Evolutionary conservation across 169 alveolate species (phyloP).

Genomic region (Plasmodium cynomolgi): DNA sequence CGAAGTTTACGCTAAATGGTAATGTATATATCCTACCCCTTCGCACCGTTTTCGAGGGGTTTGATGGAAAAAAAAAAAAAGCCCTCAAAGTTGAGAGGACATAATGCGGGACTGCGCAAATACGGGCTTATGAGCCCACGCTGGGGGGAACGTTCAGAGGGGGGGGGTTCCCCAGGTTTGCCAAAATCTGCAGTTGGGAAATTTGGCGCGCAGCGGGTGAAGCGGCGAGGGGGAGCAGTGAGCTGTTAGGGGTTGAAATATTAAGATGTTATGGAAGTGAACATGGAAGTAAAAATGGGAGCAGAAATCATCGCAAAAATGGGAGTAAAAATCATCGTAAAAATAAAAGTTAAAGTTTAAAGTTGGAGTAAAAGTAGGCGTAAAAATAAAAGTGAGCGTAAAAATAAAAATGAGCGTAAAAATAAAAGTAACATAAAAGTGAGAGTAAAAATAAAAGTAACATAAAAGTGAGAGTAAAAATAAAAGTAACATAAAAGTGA

Average conservation of each 20-base stretch:
- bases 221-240: not conserved
- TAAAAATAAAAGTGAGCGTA: not conserved
- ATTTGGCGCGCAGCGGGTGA: not conserved
- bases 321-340: not conserved
- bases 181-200: no score
- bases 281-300: not conserved
- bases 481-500: no score
- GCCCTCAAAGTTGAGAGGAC: not conserved
- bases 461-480: no score
- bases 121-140: not conserved
- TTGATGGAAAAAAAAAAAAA: not conserved
- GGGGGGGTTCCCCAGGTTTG: not conserved
- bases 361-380: not conserved
- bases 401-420: not conserved
- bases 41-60: no score
- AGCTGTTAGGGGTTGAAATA: no score
- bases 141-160: not conserved
- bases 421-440: not conserved
- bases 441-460: no score
- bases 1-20: not conserved
- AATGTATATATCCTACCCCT: not conserved
- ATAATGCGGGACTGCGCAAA: not conserved
- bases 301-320: not conserved
- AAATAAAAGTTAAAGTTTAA: no score
- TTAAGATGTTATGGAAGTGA: not conserved